Evolutionary conservation across 2,329 filamentous ascomycete genomes (phyloP), one percentile per base, ranked within the genome.

Genomic region (Dothistroma septosporum): DNA sequence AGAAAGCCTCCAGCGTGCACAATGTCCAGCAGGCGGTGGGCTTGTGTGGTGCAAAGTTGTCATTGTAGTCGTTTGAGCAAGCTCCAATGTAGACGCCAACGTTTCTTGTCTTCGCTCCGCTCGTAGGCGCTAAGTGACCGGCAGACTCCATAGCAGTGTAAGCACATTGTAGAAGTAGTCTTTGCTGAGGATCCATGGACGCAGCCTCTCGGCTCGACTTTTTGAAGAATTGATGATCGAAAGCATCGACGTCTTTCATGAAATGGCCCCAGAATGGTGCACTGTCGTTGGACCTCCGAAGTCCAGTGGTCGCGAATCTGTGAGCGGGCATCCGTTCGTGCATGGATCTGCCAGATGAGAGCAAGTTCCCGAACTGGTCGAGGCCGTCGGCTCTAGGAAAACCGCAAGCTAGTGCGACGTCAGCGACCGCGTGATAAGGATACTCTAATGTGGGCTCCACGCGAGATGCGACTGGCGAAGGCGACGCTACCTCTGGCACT

Each of bases 1-100:
- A 10, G 48, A 41, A 53, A 9, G 32, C 66, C 19, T 67, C 50
- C 32, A 62, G 57, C 0, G 66, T 65, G 0, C 72, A 72, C 0
- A 69, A 68, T 14, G 74, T 72, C 0, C 75, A 68, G 54, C 72
- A 82, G 4, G 57, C 56, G 24, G 31, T 19, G 3, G 47, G 48
- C 0, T 70, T 48, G 37, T 58, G 56, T 7, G 11, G 24, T 2
- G 47, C 32, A 9, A 53, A 9, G 19, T 41, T 44, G 56, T 52
- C 21, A 21, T 79, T 73, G 60, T 81, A 81, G 53, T 81, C 77
- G 1, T 60, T 65, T 0, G 61, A 63, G 33, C 70, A 69, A 4
- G 67, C 57, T 7, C 77, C 77, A 1, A 80, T 62, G 49, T 75
- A 81, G 24, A 70, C 73, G 4, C 79, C 79, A 0, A 78, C 32